A percentile compares a stretch with the other conserved stretches of the same genome.
Conservation (phyloP, 768 basidiomycete species). For the Neoboletus subvelutipes region DNA sequence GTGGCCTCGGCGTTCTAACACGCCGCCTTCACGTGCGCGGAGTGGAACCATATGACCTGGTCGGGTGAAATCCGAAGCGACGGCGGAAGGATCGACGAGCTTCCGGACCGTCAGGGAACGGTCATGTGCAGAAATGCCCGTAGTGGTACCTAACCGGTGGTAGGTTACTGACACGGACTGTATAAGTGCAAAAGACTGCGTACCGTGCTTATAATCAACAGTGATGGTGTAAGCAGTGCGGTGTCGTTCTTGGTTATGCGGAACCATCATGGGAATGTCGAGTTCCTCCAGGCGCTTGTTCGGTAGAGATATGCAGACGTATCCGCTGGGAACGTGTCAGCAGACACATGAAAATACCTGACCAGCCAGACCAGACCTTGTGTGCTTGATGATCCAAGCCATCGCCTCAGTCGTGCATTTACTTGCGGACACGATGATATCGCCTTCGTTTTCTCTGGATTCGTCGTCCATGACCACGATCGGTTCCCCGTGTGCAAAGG, state of each 20-base stretch:
- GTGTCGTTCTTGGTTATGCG: constrained; percentile 84
- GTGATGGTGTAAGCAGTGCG: constrained; percentile 95
- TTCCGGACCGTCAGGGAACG: constrained; percentile 84
- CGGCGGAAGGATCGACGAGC: constrained; percentile 60
- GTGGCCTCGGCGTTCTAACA: constrained; percentile 86
- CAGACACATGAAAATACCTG: background rate
- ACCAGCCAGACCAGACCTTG: constrained; percentile 72
- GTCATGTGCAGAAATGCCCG: constrained; percentile 97
- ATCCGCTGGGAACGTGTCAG: constrained; percentile 61
- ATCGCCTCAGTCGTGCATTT: constrained; percentile 92
- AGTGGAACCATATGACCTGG: constrained; percentile 97
- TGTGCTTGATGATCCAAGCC: constrained; percentile 98
- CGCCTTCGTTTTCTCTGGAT: constrained; percentile 94
- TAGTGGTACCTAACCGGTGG: constrained; percentile 67
- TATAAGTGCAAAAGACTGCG: background rate
- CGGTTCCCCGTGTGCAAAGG: constrained; percentile 81
- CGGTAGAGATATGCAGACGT: constrained; percentile 87
- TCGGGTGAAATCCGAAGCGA: constrained; percentile 74
- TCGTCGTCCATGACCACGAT: constrained; percentile 99
- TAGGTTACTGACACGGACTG: background rate
- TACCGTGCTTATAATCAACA: constrained; percentile 89
- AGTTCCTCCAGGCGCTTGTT: constrained; percentile 72
- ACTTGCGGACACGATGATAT: constrained; percentile 85
- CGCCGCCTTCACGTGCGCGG: constrained; percentile 82
- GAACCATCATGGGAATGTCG: constrained; percentile 92